Base-by-base conservation (phyloP, 148 eudicot genomes). In the Camellia granthamiana region DNA sequence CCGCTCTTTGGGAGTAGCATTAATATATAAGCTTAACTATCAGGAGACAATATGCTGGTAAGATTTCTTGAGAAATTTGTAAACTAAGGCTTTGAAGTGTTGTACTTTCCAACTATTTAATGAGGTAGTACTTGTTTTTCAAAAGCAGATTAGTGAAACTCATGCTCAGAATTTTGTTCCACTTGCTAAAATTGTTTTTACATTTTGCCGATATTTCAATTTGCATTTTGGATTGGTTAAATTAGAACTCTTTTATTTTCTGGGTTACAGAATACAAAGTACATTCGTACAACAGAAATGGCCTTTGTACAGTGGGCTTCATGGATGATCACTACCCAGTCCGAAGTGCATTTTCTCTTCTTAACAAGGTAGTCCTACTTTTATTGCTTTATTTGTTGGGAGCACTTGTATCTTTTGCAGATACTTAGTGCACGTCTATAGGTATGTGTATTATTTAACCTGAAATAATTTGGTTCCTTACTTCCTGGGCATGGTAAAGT, bases 281-380 rank as follows among this genome's bases (percentile, higher is more conserved):
- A 74, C 99, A 97, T 89, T 89, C 97, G 7, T 92, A 92, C 85
- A 97, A 89, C 70, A 84, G 94, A 83, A 92, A 90, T 80, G 98
- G 99, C 56, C 86, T 96, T 63, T 92, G 95, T 79, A 94, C 86
- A 12, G 68, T 96, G 87, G 99, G 95, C 30, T 96, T 94, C 81
- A 96, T 96, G 98, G 98, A 96, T 84, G 98, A 96, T 77, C 95
- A 93, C 84, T 96, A 96, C 78, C 99, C 99, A 14, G 97, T 94
- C 75, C 90, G 97, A 80, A 96, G 99, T 82, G 88, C 95, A 75
- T 92, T 90, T 83, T 92, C 95, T 67, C 77, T 92, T 72, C 91
- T 92, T 38, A 90, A 90, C 82, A 84, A 92, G 96, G 96, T 91
- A 74, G 23, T 10, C 51, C 41, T 16, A 3, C 41, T 72, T 68